Conservation (phyloP, 2,329 filamentous ascomycete species). For the Aspergillus fructus region DNA sequence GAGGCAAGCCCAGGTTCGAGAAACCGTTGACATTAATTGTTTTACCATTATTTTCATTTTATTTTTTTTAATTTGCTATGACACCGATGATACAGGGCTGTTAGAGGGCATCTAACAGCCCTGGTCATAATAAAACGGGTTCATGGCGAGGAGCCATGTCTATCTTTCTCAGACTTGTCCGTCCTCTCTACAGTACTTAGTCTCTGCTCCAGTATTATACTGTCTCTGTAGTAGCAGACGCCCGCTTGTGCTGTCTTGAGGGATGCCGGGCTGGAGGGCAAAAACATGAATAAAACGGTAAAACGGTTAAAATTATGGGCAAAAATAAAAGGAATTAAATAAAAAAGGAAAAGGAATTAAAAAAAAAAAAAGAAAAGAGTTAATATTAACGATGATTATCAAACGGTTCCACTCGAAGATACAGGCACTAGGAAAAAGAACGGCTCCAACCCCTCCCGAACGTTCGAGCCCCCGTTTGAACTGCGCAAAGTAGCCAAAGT, state of each 20-base stretch:
- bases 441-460: slow-evolving; percentile 17
- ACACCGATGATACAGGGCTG: background rate
- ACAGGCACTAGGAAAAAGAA: slow-evolving; percentile 19
- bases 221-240: background rate
- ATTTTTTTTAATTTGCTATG: slow-evolving; percentile 14
- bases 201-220: background rate
- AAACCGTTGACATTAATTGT: slow-evolving; percentile 17
- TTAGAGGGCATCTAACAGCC: background rate
- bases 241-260: background rate
- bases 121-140: background rate
- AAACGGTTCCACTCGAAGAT: slow-evolving; percentile 19
- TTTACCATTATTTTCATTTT: slow-evolving; percentile 10
- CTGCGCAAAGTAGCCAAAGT: background rate
- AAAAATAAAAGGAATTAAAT: background rate
- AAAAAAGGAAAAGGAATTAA: background rate
- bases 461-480: slow-evolving; percentile 19
- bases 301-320: background rate
- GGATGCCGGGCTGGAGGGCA: background rate
- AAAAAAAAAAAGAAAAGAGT: background rate
- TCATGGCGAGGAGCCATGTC: background rate
- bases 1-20: slow-evolving; percentile 21
- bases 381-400: slow-evolving; percentile 16
- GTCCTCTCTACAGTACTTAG: background rate
- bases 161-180: background rate
- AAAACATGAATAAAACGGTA: background rate